phyloP scores from a whole-genome alignment of 176 grass and related monocot species.

The Phyllostachys edulis region DNA sequence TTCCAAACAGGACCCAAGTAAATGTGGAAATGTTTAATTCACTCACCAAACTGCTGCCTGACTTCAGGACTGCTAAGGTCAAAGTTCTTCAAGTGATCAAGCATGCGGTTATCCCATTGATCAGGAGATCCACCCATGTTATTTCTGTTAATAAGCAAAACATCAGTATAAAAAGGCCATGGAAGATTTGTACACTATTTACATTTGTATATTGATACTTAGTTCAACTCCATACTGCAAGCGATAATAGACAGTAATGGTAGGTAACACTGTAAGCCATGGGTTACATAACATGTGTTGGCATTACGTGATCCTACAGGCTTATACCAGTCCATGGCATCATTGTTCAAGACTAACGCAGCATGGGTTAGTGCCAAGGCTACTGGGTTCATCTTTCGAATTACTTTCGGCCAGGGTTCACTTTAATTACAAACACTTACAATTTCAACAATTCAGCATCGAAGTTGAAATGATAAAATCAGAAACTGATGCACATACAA shows the following conservation, averaged over 20 bases:
- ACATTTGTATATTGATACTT: background rate
- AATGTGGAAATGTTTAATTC: slow-evolving; percentile 18
- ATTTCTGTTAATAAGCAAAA: slow-evolving; percentile 51
- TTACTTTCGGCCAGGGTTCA: background rate
- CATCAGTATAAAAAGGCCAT: slow-evolving; percentile 13
- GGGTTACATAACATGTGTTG: background rate
- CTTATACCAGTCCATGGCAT: slow-evolving; percentile 8
- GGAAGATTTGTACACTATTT: background rate
- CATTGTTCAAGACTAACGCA: background rate
- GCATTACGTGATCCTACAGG: background rate
- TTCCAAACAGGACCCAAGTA: background rate
- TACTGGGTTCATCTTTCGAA: background rate
- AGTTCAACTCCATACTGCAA: slow-evolving; percentile 8
- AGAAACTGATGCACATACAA: slow-evolving; percentile 20
- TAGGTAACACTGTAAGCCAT: background rate
- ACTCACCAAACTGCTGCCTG: slow-evolving; percentile 95
- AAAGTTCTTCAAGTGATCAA: slow-evolving; percentile 95
- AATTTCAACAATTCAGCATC: background rate
- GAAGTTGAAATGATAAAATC: slow-evolving; percentile 12
- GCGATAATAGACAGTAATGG: background rate
- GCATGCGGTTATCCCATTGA: slow-evolving; percentile 80
- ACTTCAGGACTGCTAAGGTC: slow-evolving; percentile 94
- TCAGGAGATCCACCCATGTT: slow-evolving; percentile 91
- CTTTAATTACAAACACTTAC: slow-evolving; percentile 24
- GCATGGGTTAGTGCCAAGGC: background rate